Evolutionary conservation across 73 alveolate species (phyloP), one percentile per base, ranked within the genome.

Genomic region (Tetrahymena thermophila): DNA sequence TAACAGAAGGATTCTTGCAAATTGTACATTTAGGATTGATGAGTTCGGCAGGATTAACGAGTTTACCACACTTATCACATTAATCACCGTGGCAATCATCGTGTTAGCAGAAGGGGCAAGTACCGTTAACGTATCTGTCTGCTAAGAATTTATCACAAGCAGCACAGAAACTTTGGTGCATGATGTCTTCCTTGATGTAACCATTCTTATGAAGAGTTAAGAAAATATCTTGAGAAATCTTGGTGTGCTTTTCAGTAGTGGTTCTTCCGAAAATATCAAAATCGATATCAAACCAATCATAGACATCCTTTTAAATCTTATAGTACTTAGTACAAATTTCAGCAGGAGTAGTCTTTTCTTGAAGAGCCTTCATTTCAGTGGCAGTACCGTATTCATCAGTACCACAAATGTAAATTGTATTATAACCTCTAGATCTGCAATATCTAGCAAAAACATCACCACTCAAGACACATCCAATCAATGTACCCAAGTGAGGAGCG

Each of bases 311-410:
- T 96, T 99, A 99, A 94, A 99, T 96, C 85, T 96, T 97, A 96
- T 94, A 95, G 96, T 98, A 99, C 56, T 98, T 94, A 89, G 97
- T 99, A 94, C 99, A 99, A 95, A 99, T 97, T 93, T 98, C 98
- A 94, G 98, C 94, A 23, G 99, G 99, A 40, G 99, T 96, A 95
- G 96, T 89, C 56, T 96, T 97, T 94, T 99, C 99, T 98, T 98
- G 97, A 4, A 98, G 55, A 35, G 99, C 99, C 94, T 98, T 99
- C 23, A 99, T 98, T 96, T 99, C 99, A 38, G 99, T 99, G 0
- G 99, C 99, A 34, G 99, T 99, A 28, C 99, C 99, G 96, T 99
- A 98, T 96, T 99, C 99, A 94, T 99, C 99, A 83, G 99, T 99
- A 25, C 99, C 99, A 94, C 99, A 99, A 37, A 98, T 94, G 84